Evolutionary conservation across 2,329 filamentous ascomycete genomes (phyloP), one percentile per base, ranked within the genome.

Genomic region (Fusarium neocosmosporiellum): DNA sequence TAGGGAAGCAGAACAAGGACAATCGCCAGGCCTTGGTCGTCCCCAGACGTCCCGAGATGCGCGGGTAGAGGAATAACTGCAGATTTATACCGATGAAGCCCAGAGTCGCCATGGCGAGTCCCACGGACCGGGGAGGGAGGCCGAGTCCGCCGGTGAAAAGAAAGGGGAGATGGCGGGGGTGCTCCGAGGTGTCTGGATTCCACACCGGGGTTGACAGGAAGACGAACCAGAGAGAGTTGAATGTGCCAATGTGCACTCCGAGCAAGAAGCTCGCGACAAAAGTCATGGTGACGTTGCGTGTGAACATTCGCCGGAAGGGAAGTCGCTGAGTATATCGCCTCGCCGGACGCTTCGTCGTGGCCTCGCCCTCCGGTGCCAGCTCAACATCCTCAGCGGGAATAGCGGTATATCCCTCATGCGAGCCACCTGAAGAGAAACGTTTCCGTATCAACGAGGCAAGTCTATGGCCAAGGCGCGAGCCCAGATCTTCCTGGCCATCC

Each of bases 71-170:
- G 5, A 77, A 62, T 4, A 83, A 70, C 65, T 83, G 81, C 53
- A 96, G 84, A 0, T 86, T 83, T 39, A 96, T 92, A n/a, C 94
- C 94, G 48, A 96, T 90, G 57, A 89, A 82, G 10, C 94, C 94
- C 18, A 96, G 87, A 59, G 93, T 91, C 3, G 93, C 91, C 84
- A 95, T 94, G 6, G 93, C 92, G 48, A 93, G 83, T n/a, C 94
- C 94, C 34, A 96, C 92, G 3, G 89, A 88, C 1, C 88, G 86
- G 0, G 93, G 91, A 1, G 89, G 88, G 60, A 96, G 87, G n/a
- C 93, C 93, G 0, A 96, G 85, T 2, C 94, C 94, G 31, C 94
- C 93, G 1, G 91, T 90, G 78, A 95, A 95, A 69, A 87, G 82
- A 77, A 92, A 89, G 0, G 90, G 86, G 65, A 88, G 81, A 69